These are phyloP conservation scores for Microcyclospora pomicola DNA, from an alignment of 2,329 filamentous ascomycete species.

Conservation along the genomic window DNA sequence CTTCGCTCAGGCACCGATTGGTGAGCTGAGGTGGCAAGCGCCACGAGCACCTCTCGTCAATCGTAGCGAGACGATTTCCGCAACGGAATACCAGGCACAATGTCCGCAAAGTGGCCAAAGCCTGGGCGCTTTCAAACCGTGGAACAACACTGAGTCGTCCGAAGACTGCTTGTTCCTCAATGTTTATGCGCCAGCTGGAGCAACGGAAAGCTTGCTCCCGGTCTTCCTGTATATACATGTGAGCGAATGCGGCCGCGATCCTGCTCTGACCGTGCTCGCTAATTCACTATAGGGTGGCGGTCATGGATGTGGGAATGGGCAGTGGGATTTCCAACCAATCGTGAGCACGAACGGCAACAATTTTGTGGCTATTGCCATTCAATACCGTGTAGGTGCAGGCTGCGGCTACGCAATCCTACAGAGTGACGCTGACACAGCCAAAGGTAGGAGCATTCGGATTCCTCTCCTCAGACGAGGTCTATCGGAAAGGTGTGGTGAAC, in stretches of 20 bases:
- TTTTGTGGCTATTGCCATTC: slow-evolving; percentile 36
- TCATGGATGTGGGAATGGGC: slow-evolving; percentile 27
- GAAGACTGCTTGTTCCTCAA: slow-evolving; percentile 26
- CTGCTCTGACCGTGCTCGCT: background rate
- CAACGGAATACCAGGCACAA: slow-evolving; percentile 5
- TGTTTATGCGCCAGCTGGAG: slow-evolving; percentile 19
- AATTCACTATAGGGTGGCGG: slow-evolving; percentile 16
- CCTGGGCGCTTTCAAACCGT: background rate
- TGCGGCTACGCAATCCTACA: too few species aligned
- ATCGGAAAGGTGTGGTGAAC: slow-evolving; percentile 24
- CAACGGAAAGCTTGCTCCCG: slow-evolving; percentile 18
- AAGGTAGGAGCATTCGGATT: slow-evolving; percentile 35
- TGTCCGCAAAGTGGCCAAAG: slow-evolving; percentile 12
- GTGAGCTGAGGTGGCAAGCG: slow-evolving; percentile 15
- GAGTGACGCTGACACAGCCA: background rate
- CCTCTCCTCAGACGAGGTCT: slow-evolving; percentile 26
- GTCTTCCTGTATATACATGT: slow-evolving; percentile 28
- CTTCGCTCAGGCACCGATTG: slow-evolving; percentile 13
- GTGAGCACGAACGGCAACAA: slow-evolving; percentile 36
- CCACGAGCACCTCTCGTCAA: slow-evolving; percentile 14
- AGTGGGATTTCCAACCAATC: slow-evolving; percentile 25
- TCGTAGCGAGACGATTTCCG: slow-evolving; percentile 10
- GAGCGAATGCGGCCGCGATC: background rate
- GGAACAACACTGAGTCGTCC: slow-evolving; percentile 9
- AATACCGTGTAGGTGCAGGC: slow-evolving; percentile 31